These are phyloP conservation scores for Zygotorulaspora florentina DNA, from an alignment of 805 yeast species.

Conservation along the genomic window DNA sequence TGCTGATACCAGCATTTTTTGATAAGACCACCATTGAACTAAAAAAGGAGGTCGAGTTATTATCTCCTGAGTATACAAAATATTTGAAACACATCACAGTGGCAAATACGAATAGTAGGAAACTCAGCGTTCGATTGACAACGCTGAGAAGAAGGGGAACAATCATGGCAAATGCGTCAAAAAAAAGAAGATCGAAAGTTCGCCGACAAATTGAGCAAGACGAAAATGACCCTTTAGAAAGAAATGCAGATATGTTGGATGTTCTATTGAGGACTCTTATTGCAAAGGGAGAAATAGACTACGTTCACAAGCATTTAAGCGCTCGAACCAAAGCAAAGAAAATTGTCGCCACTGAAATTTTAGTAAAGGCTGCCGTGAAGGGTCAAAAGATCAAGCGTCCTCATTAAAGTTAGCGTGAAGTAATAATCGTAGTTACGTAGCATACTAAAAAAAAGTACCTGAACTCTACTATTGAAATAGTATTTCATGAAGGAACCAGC, in stretches of 20 bases:
- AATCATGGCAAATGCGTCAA: conserved; percentile 66
- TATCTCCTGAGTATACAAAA: conserved; percentile 52
- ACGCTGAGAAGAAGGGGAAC: conserved; percentile 62
- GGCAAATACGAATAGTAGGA: conserved; percentile 26
- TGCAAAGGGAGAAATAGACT: conserved; percentile 57
- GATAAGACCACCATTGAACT: conserved; percentile 47
- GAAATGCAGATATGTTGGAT: conserved; percentile 50
- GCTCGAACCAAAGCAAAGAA: conserved; percentile 50
- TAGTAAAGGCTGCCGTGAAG: conserved; percentile 23
- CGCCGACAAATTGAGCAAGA: conserved; percentile 45
- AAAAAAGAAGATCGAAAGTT: conserved; percentile 47
- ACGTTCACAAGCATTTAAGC: conserved; percentile 54
- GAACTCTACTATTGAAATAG: background rate
- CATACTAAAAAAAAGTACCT: background rate
- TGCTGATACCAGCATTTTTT: conserved; percentile 62
- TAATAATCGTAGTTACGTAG: background rate
- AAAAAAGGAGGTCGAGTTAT: conserved; percentile 53
- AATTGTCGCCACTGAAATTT: conserved; percentile 33
- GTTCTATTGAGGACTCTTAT: conserved; percentile 67
- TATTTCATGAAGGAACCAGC: too few species aligned
- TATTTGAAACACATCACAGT: conserved; percentile 39
- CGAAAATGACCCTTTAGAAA: conserved; percentile 40
- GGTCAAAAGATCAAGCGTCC: conserved; percentile 18
- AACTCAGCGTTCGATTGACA: conserved; percentile 38
- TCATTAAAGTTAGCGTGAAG: background rate